Percentiles rank a stretch among this genome's conserved stretches.
These are phyloP conservation scores for Meyerozyma sp. DNA, from an alignment of 1,139 yeast species.

Conservation along the genomic window DNA sequence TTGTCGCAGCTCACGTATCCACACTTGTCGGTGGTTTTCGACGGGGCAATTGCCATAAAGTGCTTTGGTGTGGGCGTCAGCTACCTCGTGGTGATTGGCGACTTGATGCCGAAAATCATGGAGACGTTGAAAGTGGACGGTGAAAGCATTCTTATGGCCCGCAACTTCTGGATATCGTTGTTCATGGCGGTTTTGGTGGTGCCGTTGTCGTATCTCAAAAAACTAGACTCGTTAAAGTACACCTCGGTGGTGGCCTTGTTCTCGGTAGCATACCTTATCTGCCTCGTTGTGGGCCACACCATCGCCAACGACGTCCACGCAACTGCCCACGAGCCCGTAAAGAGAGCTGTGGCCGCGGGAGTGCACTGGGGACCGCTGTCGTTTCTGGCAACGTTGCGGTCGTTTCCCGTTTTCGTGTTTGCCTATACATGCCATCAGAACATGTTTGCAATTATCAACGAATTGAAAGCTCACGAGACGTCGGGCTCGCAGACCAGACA, in stretches of 20 bases:
- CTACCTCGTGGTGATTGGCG: slow-evolving; percentile 85
- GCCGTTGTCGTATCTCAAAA: slow-evolving; percentile 72
- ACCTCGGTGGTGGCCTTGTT: slow-evolving; percentile 80
- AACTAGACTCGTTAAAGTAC: slow-evolving; percentile 78
- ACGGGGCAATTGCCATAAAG: slow-evolving; percentile 78
- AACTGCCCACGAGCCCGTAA: slow-evolving; percentile 12
- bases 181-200: slow-evolving; percentile 55
- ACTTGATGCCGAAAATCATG: slow-evolving; percentile 75
- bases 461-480: slow-evolving; percentile 31
- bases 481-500: slow-evolving; percentile 47
- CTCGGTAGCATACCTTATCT: slow-evolving; percentile 72
- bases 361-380: slow-evolving; percentile 38
- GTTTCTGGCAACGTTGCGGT: slow-evolving; percentile 29
- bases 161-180: slow-evolving; percentile 67
- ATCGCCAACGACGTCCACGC: slow-evolving; percentile 31
- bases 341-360: slow-evolving; percentile 1
- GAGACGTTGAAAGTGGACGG: slow-evolving; percentile 31
- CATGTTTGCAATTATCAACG: slow-evolving; percentile 87
- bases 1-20: slow-evolving; percentile 53
- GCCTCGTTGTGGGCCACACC: slow-evolving; percentile 68
- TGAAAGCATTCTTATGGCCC: slow-evolving; percentile 26
- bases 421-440: slow-evolving; percentile 96
- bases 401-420: slow-evolving; percentile 87
- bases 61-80: slow-evolving; percentile 91
- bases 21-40: slow-evolving; percentile 34